These are phyloP conservation scores for Asterochloris erici DNA, from an alignment of 139 green algal species.

Conservation along the genomic window DNA sequence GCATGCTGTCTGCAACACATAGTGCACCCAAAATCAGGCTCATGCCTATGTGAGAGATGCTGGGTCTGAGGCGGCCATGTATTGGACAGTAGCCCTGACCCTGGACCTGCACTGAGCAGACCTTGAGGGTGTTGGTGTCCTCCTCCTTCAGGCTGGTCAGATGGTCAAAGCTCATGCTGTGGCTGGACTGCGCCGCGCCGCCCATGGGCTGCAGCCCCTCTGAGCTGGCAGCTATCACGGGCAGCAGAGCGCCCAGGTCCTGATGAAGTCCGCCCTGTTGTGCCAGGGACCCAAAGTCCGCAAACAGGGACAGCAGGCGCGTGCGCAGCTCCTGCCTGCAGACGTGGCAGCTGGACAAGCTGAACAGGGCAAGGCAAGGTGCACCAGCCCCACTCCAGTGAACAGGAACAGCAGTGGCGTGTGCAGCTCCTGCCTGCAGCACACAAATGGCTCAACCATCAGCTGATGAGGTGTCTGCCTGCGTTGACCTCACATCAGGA, in stretches of 20 bases:
- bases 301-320: constrained; percentile 66
- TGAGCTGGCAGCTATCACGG: constrained; percentile 44
- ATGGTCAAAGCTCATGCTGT: constrained; percentile 31
- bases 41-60: no score
- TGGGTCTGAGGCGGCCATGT: no score
- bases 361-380: no score
- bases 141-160: constrained; percentile 33
- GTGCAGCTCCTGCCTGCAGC: no score
- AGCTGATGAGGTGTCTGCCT: no score
- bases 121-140: constrained; percentile 31
- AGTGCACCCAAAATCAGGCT: no score
- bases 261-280: constrained; percentile 23
- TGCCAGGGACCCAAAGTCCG: constrained; percentile 31
- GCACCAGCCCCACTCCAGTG: no score
- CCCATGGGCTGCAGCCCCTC: constrained; percentile 18
- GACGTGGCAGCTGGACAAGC: background rate
- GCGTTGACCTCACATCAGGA: no score
- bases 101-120: background rate
- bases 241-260: constrained; percentile 60
- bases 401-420: no score
- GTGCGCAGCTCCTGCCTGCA: constrained; percentile 51
- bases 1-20: no score
- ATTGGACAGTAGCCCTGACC: no score
- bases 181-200: constrained; percentile 3
- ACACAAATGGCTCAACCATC: no score